Evolutionary conservation across 345 rosid species (phyloP), one percentile per base, ranked within the genome.

Genomic region (Diplotaxis tenuifolia): DNA sequence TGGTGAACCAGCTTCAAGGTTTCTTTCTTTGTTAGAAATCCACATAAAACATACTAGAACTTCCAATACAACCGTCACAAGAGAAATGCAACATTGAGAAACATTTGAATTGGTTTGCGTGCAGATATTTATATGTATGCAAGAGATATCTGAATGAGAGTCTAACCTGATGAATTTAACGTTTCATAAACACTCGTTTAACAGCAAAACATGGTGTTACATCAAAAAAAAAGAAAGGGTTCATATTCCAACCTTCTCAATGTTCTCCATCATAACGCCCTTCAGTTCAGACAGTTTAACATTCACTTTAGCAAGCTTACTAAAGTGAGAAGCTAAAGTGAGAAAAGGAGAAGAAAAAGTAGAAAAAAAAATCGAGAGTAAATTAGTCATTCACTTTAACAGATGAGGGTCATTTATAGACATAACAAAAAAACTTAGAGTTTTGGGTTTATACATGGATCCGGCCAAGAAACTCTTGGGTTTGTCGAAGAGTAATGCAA

Each of bases 1-100:
- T 6, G 34, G 25, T 52, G n/a, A 75, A 60, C 40, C 60, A 61
- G 55, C 7, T 45, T 45, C 19, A n/a, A n/a, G n/a, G n/a, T n/a
- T n/a, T n/a, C n/a, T n/a, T n/a, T n/a, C n/a, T n/a, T n/a, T n/a
- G n/a, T n/a, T n/a, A n/a, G n/a, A n/a, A n/a, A n/a, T n/a, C n/a
- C n/a, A n/a, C n/a, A n/a, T n/a, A n/a, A n/a, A n/a, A n/a, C n/a
- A n/a, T n/a, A n/a, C n/a, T n/a, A n/a, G n/a, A n/a, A n/a, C n/a
- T n/a, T n/a, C n/a, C n/a, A n/a, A n/a, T n/a, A n/a, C n/a, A n/a
- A n/a, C n/a, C n/a, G n/a, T n/a, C n/a, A n/a, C n/a, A n/a, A n/a
- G n/a, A n/a, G n/a, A n/a, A n/a, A n/a, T n/a, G n/a, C n/a, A n/a
- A n/a, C n/a, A n/a, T n/a, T n/a, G n/a, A n/a, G n/a, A n/a, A n/a